These are phyloP conservation scores for Glycine tomentella DNA, from an alignment of 306 rosid genomes.

Conservation along the genomic window DNA sequence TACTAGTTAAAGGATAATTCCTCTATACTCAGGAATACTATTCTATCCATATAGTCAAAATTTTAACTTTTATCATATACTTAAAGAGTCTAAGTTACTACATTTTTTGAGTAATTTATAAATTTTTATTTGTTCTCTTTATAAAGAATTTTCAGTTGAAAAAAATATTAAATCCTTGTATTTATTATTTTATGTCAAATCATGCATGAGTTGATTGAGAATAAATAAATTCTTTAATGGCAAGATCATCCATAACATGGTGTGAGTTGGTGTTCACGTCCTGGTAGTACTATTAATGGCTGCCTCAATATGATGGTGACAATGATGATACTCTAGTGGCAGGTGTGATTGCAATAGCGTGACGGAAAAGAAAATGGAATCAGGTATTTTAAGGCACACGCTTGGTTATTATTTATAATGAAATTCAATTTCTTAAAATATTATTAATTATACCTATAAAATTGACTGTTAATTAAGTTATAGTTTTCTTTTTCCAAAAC, in stretches of 20 bases:
- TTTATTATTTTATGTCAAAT: neutral
- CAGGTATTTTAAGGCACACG: neutral
- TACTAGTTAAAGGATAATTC: no score
- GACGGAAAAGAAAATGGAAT: conserved; percentile 1
- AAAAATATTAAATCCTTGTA: neutral
- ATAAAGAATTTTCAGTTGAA: neutral
- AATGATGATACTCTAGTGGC: neutral
- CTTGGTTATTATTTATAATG: conserved; percentile 3
- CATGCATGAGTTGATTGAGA: conserved; percentile 2
- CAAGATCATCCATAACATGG: neutral
- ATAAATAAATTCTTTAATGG: neutral
- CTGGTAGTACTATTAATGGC: neutral
- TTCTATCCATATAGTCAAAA: no score
- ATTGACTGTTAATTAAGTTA: neutral
- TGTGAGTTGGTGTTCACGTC: conserved; percentile 16
- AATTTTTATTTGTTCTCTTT: neutral
- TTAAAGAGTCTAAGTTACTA: no score
- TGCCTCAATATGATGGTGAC: neutral
- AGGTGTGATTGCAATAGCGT: conserved; percentile 16
- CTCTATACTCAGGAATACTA: no score
- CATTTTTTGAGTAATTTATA: neutral
- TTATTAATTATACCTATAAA: neutral
- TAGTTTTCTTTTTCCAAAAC: conserved; percentile 7
- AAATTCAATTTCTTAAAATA: neutral
- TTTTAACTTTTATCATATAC: no score